Evolutionary conservation across 2,329 filamentous ascomycete species (phyloP).

Genomic region (Helotiales sp.): DNA sequence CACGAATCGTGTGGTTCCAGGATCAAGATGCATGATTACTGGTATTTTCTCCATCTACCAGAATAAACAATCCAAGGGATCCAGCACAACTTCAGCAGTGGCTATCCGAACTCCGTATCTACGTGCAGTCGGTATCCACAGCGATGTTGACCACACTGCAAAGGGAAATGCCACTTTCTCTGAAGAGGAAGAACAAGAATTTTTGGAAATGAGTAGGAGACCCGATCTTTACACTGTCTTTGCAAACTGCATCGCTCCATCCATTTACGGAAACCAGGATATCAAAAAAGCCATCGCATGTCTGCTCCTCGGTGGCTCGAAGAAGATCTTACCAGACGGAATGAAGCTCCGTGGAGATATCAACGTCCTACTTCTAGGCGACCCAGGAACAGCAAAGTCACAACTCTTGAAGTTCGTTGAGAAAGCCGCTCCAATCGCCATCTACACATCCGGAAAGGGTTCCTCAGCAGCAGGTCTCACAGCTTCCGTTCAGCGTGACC

Average conservation of each 20-base stretch:
- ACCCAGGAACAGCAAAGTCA: slow-evolving; percentile 97
- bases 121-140: slow-evolving; percentile 88
- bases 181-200: slow-evolving; percentile 97
- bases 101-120: slow-evolving; percentile 96
- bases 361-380: slow-evolving; percentile 94
- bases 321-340: slow-evolving; percentile 95
- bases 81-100: slow-evolving; percentile 76
- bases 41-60: slow-evolving; percentile 99
- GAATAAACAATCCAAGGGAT: slow-evolving; percentile 82
- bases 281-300: slow-evolving; percentile 99
- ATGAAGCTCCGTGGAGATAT: slow-evolving; percentile 99
- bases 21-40: slow-evolving; percentile 92
- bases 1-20: slow-evolving; percentile 93
- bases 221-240: slow-evolving; percentile 93
- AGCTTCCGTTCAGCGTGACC: slow-evolving; percentile 92
- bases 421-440: slow-evolving; percentile 93
- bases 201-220: slow-evolving; percentile 84
- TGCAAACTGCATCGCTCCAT: slow-evolving; percentile 90
- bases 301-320: slow-evolving; percentile 89
- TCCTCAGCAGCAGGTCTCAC: slow-evolving; percentile 97
- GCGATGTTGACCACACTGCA: slow-evolving; percentile 85
- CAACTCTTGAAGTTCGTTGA: slow-evolving; percentile 97
- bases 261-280: slow-evolving; percentile 93
- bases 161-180: slow-evolving; percentile 85
- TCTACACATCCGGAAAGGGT: slow-evolving; percentile 98